phyloP scores from a whole-genome alignment of 257 asterid genomes.

The Dorcoceras hygrometricum region DNA sequence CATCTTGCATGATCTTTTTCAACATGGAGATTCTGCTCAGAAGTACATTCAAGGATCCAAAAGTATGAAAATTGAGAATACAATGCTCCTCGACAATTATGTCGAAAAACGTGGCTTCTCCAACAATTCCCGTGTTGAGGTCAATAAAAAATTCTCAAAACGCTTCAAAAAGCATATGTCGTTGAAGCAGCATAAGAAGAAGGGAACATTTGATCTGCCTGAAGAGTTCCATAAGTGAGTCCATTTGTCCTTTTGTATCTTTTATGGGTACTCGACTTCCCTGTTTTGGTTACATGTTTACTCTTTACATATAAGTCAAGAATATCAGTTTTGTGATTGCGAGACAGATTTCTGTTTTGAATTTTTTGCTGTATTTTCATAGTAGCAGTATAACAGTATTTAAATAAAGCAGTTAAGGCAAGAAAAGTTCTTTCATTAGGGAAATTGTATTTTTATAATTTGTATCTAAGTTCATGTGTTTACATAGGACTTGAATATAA shows the following conservation, averaged over 20 bases:
- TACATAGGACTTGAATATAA: background rate
- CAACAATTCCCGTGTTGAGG: conserved; percentile 26
- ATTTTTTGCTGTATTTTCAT: background rate
- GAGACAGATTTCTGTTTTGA: conserved; percentile 1
- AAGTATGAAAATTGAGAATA: conserved; percentile 60
- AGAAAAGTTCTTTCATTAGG: background rate
- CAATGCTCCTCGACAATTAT: conserved; percentile 84
- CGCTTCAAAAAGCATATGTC: conserved; percentile 84
- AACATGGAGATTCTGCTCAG: conserved; percentile 73
- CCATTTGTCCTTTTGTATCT: conserved; percentile 10
- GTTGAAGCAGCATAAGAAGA: conserved; percentile 57
- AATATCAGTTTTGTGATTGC: conserved; percentile 6
- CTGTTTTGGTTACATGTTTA: background rate
- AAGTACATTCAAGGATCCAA: conserved; percentile 80
- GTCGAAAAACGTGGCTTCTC: conserved; percentile 45
- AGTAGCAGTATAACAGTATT: background rate
- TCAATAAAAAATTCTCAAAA: conserved; percentile 46
- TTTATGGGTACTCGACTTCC: background rate
- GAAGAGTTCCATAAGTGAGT: conserved; percentile 68
- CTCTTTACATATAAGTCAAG: background rate
- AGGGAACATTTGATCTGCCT: conserved; percentile 60
- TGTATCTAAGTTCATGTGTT: too few species aligned
- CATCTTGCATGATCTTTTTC: conserved; percentile 72
- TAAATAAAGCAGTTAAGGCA: too few species aligned
- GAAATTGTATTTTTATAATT: background rate